Conservation (phyloP, 331 rosid genomes). For the Ulmus americana region DNA sequence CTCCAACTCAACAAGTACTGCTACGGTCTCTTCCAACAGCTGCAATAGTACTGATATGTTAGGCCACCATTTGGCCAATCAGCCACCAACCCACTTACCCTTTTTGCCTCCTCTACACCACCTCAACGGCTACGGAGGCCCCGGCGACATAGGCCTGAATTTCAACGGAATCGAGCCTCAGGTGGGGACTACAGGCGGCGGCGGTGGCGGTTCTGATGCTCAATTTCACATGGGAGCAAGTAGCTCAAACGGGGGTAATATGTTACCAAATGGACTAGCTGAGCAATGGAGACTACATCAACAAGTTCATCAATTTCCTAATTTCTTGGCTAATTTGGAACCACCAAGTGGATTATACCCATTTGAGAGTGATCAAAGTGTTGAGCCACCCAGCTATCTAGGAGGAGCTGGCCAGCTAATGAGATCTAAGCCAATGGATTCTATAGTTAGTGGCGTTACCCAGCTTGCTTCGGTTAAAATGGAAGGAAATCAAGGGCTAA, state of each 20-base stretch:
- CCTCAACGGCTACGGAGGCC: conserved; percentile 11
- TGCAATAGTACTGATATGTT: conserved; percentile 33
- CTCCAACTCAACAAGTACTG: conserved; percentile 37
- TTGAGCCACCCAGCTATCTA: conserved; percentile 26
- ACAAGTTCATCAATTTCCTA: conserved; percentile 51
- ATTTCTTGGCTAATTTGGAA: conserved; percentile 47
- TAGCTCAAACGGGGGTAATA: conserved; percentile 24
- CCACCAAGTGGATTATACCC: conserved; percentile 47
- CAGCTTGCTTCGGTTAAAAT: conserved; percentile 38
- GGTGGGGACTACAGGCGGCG: conserved; percentile 28
- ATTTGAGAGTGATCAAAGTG: conserved; percentile 35
- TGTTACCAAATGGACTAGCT: conserved; percentile 32
- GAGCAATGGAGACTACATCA: conserved; percentile 64
- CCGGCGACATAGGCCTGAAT: conserved; percentile 36
- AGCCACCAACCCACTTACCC: conserved; percentile 42
- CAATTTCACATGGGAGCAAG: conserved; percentile 35
- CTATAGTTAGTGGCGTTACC: conserved; percentile 31
- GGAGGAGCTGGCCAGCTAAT: conserved; percentile 27
- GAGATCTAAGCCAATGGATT: conserved; percentile 38
- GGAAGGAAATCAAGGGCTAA: conserved; percentile 60
- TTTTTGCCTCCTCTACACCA: conserved; percentile 48
- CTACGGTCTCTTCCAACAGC: conserved; percentile 38
- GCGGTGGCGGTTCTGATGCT: conserved; percentile 19
- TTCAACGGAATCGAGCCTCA: conserved; percentile 37
- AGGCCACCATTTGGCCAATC: conserved; percentile 36